A percentile compares a stretch with the other conserved stretches of the same genome.
Evolutionary conservation across 2,329 filamentous ascomycete genomes (phyloP).

Genomic region (Diaporthe sp.): DNA sequence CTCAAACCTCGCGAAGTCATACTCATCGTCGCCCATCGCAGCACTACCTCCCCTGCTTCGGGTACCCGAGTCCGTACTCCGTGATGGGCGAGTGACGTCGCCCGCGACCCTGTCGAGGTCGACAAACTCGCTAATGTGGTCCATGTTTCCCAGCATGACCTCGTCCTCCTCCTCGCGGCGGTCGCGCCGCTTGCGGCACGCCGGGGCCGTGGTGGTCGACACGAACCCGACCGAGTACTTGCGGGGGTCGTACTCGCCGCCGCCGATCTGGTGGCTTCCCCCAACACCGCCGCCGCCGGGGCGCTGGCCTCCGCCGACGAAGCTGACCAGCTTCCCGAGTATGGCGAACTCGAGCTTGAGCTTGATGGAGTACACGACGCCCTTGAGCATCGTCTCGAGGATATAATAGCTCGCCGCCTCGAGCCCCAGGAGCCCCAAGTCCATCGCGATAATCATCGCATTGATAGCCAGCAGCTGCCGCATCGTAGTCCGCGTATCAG

Average conservation of each 20-base stretch:
- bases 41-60: background rate
- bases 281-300: background rate
- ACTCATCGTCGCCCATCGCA: background rate
- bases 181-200: slow-evolving; percentile 4
- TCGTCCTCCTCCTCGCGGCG: slow-evolving; percentile 15
- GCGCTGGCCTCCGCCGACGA: slow-evolving; percentile 8
- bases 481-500: slow-evolving; percentile 33
- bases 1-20: slow-evolving; percentile 35
- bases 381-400: slow-evolving; percentile 38
- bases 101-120: slow-evolving; percentile 19
- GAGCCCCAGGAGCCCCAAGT: slow-evolving; percentile 4
- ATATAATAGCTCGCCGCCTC: slow-evolving; percentile 31
- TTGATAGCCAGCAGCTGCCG: slow-evolving; percentile 33
- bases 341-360: slow-evolving; percentile 33
- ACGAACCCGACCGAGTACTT: slow-evolving; percentile 34
- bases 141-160: slow-evolving; percentile 31
- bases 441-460: slow-evolving; percentile 28
- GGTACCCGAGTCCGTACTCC: slow-evolving; percentile 7
- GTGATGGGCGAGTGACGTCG: slow-evolving; percentile 13
- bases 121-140: slow-evolving; percentile 38
- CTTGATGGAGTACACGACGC: slow-evolving; percentile 35
- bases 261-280: background rate
- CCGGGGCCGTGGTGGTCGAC: background rate
- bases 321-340: slow-evolving; percentile 28
- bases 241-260: slow-evolving; percentile 2